Conservation (phyloP, 1,284 basidiomycete species). For the Apiotrichum akiyoshidainum region DNA sequence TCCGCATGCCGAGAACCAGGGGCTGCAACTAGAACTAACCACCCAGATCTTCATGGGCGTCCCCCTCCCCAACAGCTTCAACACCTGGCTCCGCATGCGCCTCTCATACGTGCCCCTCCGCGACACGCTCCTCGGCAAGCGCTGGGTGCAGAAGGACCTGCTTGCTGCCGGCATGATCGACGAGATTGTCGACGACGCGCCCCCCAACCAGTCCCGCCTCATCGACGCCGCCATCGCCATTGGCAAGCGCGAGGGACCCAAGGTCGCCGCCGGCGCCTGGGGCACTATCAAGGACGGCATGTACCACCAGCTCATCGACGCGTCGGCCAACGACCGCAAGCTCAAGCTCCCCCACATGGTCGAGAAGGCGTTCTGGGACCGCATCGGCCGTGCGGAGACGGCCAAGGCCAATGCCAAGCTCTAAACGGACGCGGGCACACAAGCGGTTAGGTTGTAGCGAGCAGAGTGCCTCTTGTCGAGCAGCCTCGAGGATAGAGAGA, state of each 20-base stretch:
- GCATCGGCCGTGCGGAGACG: slow-evolving; percentile 21
- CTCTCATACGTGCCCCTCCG: slow-evolving; percentile 64
- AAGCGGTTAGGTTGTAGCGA: too few relatives aligned
- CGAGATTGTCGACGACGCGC: slow-evolving; percentile 58
- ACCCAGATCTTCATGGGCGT: slow-evolving; percentile 75
- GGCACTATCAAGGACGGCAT: slow-evolving; percentile 56
- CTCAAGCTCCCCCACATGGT: slow-evolving; percentile 20
- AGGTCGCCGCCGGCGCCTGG: slow-evolving; percentile 54
- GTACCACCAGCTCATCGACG: slow-evolving; percentile 50
- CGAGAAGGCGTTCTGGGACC: slow-evolving; percentile 34
- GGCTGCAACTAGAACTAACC: not conserved
- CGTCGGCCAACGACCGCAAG: slow-evolving; percentile 37
- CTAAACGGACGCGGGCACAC: slow-evolving; percentile 11
- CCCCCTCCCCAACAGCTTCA: slow-evolving; percentile 69
- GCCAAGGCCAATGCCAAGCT: slow-evolving; percentile 29
- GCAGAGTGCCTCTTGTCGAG: too few relatives aligned
- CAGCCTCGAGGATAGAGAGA: too few relatives aligned
- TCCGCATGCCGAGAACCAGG: not conserved
- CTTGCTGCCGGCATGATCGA: slow-evolving; percentile 69
- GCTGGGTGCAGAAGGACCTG: slow-evolving; percentile 74
- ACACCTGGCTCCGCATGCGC: slow-evolving; percentile 65
- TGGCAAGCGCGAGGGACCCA: slow-evolving; percentile 48
- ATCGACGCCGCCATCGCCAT: slow-evolving; percentile 53
- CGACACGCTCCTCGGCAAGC: slow-evolving; percentile 73
- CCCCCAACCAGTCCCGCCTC: slow-evolving; percentile 51